Evolutionary conservation across 257 asterid species (phyloP).

Genomic region (Nicotiana paniculata): DNA sequence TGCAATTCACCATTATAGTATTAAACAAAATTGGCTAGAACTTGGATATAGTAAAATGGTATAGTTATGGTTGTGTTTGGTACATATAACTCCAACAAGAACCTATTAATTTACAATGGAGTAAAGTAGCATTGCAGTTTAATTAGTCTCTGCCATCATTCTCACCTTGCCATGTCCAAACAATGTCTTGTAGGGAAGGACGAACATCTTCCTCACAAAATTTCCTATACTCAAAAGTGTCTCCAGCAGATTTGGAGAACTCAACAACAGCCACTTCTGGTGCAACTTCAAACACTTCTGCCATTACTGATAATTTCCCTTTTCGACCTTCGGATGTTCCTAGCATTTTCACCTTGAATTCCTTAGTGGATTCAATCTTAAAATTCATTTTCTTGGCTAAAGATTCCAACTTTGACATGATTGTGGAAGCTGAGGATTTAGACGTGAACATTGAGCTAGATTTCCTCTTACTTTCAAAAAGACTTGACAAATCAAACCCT

Average conservation of each 20-base stretch:
- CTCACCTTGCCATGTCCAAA: constrained; percentile 99
- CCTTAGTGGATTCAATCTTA: constrained; percentile 33
- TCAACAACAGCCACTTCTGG: constrained; percentile 82
- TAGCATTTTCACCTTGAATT: constrained; percentile 57
- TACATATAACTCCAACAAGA: not conserved
- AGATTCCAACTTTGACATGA: constrained; percentile 49
- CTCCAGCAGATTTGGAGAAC: constrained; percentile 68
- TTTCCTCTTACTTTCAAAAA: constrained; percentile 42
- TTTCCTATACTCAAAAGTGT: constrained; percentile 71
- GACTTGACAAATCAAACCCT: constrained; percentile 61
- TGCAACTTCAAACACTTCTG: constrained; percentile 75
- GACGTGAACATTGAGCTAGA: constrained; percentile 68
- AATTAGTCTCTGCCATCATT: constrained; percentile 18
- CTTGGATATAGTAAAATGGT: not conserved
- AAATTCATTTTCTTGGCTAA: constrained; percentile 56
- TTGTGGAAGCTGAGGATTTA: constrained; percentile 37
- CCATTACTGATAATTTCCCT: constrained; percentile 56
- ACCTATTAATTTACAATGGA: not conserved
- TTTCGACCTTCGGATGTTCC: constrained; percentile 64
- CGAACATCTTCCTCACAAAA: constrained; percentile 67
- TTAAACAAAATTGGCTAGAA: not conserved
- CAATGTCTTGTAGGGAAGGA: constrained; percentile 80
- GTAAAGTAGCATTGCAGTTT: not conserved
- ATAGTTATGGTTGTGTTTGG: not conserved
- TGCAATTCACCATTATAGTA: not conserved